Percentiles rank a stretch among this genome's conserved stretches.
These are phyloP conservation scores for Oxytropis ochrocephala DNA, from an alignment of 306 rosid species.

Conservation along the genomic window DNA sequence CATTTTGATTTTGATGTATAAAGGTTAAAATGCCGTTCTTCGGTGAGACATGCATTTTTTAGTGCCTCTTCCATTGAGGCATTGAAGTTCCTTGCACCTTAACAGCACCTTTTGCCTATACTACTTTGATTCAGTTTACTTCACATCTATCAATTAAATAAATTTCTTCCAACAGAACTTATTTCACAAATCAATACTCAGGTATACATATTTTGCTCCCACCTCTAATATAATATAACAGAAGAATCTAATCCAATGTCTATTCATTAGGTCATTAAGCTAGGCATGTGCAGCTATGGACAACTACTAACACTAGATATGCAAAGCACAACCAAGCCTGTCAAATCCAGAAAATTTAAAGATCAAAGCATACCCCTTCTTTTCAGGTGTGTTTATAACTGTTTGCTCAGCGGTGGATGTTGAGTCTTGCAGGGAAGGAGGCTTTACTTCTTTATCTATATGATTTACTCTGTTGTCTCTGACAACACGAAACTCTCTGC, in stretches of 20 bases:
- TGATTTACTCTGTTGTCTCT: conserved; percentile 82
- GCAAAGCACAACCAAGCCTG: neutral
- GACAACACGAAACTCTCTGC: conserved; percentile 86
- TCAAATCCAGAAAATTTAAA: neutral
- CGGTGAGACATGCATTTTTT: neutral
- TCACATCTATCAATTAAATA: neutral
- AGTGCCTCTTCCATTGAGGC: neutral
- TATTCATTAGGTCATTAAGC: neutral
- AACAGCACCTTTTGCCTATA: neutral
- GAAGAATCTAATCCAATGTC: neutral
- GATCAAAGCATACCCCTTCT: conserved; percentile 49
- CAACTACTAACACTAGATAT: neutral
- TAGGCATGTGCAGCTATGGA: neutral
- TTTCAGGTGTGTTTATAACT: conserved; percentile 36
- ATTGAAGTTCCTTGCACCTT: neutral
- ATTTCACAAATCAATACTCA: neutral
- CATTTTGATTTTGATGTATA: neutral
- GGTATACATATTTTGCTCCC: neutral
- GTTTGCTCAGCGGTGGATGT: conserved; percentile 34
- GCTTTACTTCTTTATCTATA: conserved; percentile 53
- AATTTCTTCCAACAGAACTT: neutral
- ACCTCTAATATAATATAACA: neutral
- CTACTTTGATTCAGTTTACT: neutral
- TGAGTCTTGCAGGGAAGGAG: conserved; percentile 37
- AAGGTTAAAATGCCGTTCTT: neutral